These are phyloP conservation scores for Globisporangium takayamanum DNA, from an alignment of 352 stramenopile genomes.

Conservation along the genomic window DNA sequence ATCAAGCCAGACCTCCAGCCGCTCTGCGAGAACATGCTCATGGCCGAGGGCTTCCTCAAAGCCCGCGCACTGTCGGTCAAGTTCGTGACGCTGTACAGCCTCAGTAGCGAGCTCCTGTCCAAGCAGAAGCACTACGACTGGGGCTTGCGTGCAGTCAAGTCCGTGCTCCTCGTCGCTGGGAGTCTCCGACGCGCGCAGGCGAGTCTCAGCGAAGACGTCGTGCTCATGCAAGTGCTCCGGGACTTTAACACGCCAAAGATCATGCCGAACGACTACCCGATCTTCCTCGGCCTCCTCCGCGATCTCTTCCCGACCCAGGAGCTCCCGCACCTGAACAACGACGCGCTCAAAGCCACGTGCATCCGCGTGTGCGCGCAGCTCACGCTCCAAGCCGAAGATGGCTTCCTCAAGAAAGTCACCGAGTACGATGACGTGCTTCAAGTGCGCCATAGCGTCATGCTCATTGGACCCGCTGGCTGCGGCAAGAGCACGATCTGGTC, in stretches of 20 bases:
- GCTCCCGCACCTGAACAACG: conserved; percentile 34
- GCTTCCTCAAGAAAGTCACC: conserved; percentile 94
- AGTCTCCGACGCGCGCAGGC: conserved; percentile 87
- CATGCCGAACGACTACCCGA: conserved; percentile 86
- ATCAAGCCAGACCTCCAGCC: conserved; percentile 88
- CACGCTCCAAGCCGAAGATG: conserved; percentile 91
- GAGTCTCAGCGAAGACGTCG: conserved; percentile 79
- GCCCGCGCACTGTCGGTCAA: conserved; percentile 77
- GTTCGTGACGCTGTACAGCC: conserved; percentile 88
- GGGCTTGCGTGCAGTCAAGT: conserved; percentile 94
- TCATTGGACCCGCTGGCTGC: conserved; percentile 92
- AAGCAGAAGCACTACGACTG: conserved; percentile 94
- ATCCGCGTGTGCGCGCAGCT: conserved; percentile 45
- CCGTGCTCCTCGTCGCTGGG: conserved; percentile 93
- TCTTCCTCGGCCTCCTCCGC: conserved; percentile 91
- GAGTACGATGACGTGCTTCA: conserved; percentile 94
- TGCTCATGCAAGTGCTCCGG: conserved; percentile 93
- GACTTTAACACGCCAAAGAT: conserved; percentile 96
- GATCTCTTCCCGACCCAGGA: conserved; percentile 88
- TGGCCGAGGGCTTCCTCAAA: conserved; percentile 90
- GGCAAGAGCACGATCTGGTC: conserved; percentile 96
- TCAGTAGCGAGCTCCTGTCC: conserved; percentile 81
- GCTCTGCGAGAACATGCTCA: conserved; percentile 95
- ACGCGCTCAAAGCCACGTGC: conserved; percentile 37
- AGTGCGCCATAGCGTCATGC: conserved; percentile 95